Conservation (phyloP, 495 filamentous ascomycete genomes). For the Zalerion maritima region DNA sequence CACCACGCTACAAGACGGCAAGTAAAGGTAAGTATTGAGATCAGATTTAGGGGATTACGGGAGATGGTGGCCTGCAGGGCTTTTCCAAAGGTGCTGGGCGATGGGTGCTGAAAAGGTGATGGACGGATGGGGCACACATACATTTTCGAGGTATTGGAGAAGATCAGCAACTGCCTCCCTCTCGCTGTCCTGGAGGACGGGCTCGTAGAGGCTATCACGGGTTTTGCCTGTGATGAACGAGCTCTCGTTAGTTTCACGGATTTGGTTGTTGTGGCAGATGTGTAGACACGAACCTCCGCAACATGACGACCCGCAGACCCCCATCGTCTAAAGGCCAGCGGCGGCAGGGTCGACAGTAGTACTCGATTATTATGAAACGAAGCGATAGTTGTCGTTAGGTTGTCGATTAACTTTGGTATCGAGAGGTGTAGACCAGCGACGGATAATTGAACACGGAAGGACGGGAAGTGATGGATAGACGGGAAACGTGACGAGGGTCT, state of each 20-base stretch:
- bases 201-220: slow-evolving; percentile 89
- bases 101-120: slow-evolving; percentile 2
- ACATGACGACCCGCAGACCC: slow-evolving; percentile 35
- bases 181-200: slow-evolving; percentile 88
- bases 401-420: too few species aligned
- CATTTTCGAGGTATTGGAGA: slow-evolving; percentile 89
- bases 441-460: too few species aligned
- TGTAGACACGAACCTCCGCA: slow-evolving; percentile 29
- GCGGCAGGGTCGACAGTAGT: too few species aligned
- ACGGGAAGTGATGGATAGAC: too few species aligned
- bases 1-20: slow-evolving; percentile 49
- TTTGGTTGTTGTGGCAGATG: slow-evolving; percentile 1
- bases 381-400: too few species aligned
- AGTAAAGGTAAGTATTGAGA: slow-evolving; percentile 10
- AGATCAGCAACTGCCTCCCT: slow-evolving; percentile 94
- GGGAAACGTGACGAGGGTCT: too few species aligned
- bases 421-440: too few species aligned
- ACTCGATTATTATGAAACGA: too few species aligned
- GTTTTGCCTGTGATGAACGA: slow-evolving; percentile 48
- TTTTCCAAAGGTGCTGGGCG: slow-evolving; percentile 8
- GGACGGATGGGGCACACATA: slow-evolving; percentile 27
- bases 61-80: too few species aligned
- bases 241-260: slow-evolving; percentile 7
- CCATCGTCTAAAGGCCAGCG: slow-evolving; percentile 24
- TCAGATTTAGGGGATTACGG: too few species aligned